Percentiles rank a stretch among this genome's conserved stretches.
phyloP scores from a whole-genome alignment of 768 basidiomycete species.

The Mycena olivaceomarginata region DNA sequence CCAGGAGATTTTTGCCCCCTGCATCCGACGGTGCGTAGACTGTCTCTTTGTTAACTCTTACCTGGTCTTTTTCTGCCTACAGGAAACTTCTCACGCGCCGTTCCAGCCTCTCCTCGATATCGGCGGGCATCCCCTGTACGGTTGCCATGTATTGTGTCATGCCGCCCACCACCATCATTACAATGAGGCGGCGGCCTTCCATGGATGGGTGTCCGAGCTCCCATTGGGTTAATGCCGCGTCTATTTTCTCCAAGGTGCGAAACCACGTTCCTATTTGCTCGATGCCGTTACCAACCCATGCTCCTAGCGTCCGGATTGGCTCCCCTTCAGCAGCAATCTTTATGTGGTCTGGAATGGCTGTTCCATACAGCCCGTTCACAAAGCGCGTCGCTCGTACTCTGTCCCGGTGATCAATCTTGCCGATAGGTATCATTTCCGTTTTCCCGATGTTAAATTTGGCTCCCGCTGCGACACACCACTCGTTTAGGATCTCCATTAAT shows the following conservation, averaged over 20 bases:
- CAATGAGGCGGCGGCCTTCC: constrained; percentile 3
- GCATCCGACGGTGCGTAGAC: background rate
- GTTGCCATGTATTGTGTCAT: constrained; percentile 3
- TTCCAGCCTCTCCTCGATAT: background rate
- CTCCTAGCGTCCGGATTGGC: background rate
- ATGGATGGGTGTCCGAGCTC: background rate
- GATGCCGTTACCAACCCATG: background rate
- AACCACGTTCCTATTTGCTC: background rate
- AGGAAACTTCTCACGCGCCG: background rate
- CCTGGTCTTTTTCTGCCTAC: background rate
- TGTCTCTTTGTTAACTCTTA: background rate
- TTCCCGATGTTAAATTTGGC: background rate
- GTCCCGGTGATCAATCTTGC: background rate
- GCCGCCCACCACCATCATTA: background rate
- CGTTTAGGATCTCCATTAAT: background rate
- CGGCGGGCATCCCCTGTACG: background rate
- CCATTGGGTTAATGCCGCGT: background rate
- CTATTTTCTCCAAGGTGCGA: background rate
- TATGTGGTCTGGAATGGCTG: background rate
- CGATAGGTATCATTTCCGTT: background rate
- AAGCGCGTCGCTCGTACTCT: background rate
- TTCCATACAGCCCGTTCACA: background rate
- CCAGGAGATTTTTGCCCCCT: background rate
- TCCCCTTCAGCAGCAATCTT: constrained; percentile 1
- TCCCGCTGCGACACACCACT: background rate